phyloP scores from a whole-genome alignment of 192 early-diverging fungal species.

The Gamsiella multidivaricata region DNA sequence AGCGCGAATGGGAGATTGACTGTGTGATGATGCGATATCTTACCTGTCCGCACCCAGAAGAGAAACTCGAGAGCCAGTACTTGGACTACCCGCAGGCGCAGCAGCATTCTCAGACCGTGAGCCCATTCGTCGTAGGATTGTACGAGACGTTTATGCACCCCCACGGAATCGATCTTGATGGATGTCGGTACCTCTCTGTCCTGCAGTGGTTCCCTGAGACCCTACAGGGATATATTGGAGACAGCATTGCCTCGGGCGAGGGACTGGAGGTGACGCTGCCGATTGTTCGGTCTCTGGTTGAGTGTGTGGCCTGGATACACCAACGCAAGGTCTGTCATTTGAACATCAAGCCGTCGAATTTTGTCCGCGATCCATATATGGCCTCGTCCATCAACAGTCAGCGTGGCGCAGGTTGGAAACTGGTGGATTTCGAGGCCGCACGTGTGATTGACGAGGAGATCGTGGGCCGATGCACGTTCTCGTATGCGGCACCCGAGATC shows the following conservation, averaged over 20 bases:
- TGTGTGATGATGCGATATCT: conserved; percentile 44
- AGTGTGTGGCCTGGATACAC: conserved; percentile 42
- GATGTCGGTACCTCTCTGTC: conserved; percentile 32
- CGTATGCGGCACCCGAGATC: conserved; percentile 60
- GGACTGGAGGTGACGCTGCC: conserved; percentile 42
- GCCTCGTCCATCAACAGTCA: not conserved
- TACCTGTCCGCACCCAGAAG: conserved; percentile 39
- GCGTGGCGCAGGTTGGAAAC: conserved; percentile 48
- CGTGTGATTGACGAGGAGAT: conserved; percentile 61
- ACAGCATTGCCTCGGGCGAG: conserved; percentile 17
- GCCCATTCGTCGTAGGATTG: conserved; percentile 35
- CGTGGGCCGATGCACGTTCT: conserved; percentile 60
- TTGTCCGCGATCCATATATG: conserved; percentile 47
- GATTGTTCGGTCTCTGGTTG: conserved; percentile 34
- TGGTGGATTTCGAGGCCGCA: conserved; percentile 66
- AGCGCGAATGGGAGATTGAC: conserved; percentile 47
- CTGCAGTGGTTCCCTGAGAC: conserved; percentile 48
- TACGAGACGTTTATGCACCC: conserved; percentile 52
- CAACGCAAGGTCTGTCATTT: conserved; percentile 46
- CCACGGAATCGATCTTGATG: conserved; percentile 13
- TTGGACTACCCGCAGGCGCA: conserved; percentile 42
- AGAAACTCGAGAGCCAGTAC: conserved; percentile 36
- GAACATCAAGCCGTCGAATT: conserved; percentile 49
- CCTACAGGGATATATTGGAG: conserved; percentile 26
- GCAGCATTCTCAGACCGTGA: conserved; percentile 22